These are phyloP conservation scores for Cladophialophora immunda DNA, from an alignment of 2,329 filamentous ascomycete genomes.

Conservation along the genomic window DNA sequence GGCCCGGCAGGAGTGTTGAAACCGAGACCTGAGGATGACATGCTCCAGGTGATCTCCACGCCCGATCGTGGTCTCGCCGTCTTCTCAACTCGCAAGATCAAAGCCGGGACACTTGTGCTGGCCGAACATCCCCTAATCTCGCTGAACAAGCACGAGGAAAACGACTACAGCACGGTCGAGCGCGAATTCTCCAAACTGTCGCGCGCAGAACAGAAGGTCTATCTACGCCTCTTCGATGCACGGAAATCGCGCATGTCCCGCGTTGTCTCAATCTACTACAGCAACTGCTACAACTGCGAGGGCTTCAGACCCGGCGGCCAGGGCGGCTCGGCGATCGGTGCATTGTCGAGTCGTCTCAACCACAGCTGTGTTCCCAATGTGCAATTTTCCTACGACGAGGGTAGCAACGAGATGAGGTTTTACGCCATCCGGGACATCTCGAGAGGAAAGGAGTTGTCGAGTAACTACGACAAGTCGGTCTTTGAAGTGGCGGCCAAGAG, in stretches of 20 bases:
- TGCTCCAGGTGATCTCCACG: conserved; percentile 51
- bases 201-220: conserved; percentile 25
- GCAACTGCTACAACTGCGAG: conserved; percentile 40
- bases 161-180: conserved; percentile 24
- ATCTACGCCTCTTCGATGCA: conserved; percentile 36
- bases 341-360: conserved; percentile 36
- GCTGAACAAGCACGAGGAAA: conserved; percentile 34
- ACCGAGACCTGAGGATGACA: conserved; percentile 63
- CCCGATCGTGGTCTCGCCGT: conserved; percentile 36
- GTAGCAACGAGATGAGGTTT: conserved; percentile 33
- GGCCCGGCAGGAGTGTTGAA: conserved; percentile 55
- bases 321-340: conserved; percentile 38
- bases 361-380: conserved; percentile 40
- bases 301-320: conserved; percentile 16
- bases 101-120: conserved; percentile 37
- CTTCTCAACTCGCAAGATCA: conserved; percentile 36
- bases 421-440: conserved; percentile 37
- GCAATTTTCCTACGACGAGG: conserved; percentile 36
- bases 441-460: conserved; percentile 35
- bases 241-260: conserved; percentile 36
- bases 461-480: conserved; percentile 37
- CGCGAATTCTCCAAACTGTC: conserved; percentile 27
- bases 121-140: conserved; percentile 35
- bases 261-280: conserved; percentile 38
- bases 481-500: conserved; percentile 24